phyloP scores from a whole-genome alignment of 345 rosid genomes.

The Zanthoxylum bungeanum region DNA sequence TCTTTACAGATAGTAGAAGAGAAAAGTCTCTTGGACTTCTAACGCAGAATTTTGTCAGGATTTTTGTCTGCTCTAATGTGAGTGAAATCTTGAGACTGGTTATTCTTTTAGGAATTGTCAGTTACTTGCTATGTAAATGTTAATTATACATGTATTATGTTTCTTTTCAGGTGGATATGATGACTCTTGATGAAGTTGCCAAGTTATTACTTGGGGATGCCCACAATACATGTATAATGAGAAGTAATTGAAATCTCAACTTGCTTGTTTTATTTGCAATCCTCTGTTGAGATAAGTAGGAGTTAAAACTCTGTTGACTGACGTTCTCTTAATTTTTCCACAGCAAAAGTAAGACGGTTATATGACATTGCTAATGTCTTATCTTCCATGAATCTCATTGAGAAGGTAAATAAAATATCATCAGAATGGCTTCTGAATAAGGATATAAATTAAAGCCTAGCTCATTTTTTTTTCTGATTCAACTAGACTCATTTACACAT shows the following conservation, averaged over 20 bases:
- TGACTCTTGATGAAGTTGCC: constrained; percentile 87
- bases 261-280: neutral
- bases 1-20: constrained; percentile 59
- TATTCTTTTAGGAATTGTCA: neutral
- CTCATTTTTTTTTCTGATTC: neutral
- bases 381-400: constrained; percentile 82
- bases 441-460: too few species aligned
- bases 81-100: constrained; percentile 22
- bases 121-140: neutral
- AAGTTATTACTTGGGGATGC: constrained; percentile 72
- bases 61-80: constrained; percentile 75
- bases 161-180: constrained; percentile 48
- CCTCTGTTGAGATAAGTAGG: neutral
- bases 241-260: constrained; percentile 46
- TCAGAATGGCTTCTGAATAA: neutral
- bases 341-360: constrained; percentile 91
- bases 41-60: constrained; percentile 86
- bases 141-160: constrained; percentile 2
- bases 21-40: constrained; percentile 88
- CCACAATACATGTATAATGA: constrained; percentile 62
- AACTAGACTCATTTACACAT: neutral
- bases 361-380: constrained; percentile 89
- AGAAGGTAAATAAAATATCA: constrained; percentile 53
- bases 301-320: constrained; percentile 11
- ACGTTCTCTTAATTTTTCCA: constrained; percentile 12